phyloP scores from a whole-genome alignment of 2,329 filamentous ascomycete genomes.

The Ophiosphaerella narmari region DNA sequence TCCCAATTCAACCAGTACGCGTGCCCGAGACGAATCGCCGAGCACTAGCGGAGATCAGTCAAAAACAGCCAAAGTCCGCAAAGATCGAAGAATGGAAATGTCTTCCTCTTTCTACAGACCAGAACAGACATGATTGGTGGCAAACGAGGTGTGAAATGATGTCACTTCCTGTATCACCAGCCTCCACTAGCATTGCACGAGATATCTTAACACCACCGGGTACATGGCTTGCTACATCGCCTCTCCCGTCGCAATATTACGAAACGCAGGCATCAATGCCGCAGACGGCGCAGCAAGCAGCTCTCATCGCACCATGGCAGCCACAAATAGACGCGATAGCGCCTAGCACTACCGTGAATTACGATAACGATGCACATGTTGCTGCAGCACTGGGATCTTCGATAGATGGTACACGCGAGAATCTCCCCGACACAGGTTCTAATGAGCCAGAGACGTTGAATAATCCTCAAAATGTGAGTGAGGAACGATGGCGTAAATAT shows the following conservation, averaged over 20 bases:
- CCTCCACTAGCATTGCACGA: not conserved
- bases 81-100: constrained; percentile 30
- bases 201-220: constrained; percentile 2
- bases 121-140: constrained; percentile 21
- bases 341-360: not conserved
- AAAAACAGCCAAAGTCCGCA: constrained; percentile 21
- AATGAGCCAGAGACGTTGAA: not conserved
- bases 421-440: not conserved
- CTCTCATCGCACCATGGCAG: constrained; percentile 3
- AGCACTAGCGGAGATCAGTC: constrained; percentile 7
- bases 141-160: constrained; percentile 5
- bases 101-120: constrained; percentile 15
- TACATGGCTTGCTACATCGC: constrained; percentile 4
- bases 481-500: constrained; percentile 21
- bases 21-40: constrained; percentile 11
- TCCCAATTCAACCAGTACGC: constrained; percentile 9
- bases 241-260: constrained; percentile 5
- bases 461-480: not conserved
- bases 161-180: not conserved
- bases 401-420: not conserved
- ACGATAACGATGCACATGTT: not conserved
- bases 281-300: not conserved
- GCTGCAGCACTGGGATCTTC: not conserved
- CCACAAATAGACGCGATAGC: not conserved
- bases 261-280: not conserved